A percentile compares a stretch with the other conserved stretches of the same genome.
Conservation (phyloP, 2,329 filamentous ascomycete genomes). For the Ilyonectria destructans region DNA sequence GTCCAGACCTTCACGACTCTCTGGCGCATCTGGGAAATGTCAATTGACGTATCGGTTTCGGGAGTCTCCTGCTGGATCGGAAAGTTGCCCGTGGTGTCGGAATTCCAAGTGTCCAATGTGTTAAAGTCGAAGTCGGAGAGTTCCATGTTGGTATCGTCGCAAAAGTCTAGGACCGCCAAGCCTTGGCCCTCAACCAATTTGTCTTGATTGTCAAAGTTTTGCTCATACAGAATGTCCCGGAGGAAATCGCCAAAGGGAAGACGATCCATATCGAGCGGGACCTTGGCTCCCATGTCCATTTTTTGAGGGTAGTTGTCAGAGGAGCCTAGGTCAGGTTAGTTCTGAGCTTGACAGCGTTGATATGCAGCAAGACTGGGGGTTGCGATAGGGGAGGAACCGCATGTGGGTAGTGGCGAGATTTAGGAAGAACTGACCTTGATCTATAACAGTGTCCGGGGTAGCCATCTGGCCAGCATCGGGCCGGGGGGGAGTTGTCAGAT, state of each 20-base stretch:
- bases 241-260: constrained; percentile 67
- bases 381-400: no score
- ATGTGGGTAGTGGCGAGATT: neutral
- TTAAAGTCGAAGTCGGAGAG: constrained; percentile 69
- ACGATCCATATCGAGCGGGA: constrained; percentile 51
- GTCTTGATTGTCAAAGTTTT: constrained; percentile 54
- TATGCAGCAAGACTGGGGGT: neutral
- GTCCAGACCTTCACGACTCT: constrained; percentile 66
- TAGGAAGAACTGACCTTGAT: constrained; percentile 29
- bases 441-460: constrained; percentile 43
- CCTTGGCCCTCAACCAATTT: constrained; percentile 59
- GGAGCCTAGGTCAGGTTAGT: constrained; percentile 26
- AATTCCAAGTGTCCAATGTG: constrained; percentile 66
- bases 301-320: constrained; percentile 34
- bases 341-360: neutral
- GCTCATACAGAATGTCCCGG: constrained; percentile 67
- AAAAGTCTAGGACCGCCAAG: constrained; percentile 66
- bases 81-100: constrained; percentile 54
- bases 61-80: constrained; percentile 43
- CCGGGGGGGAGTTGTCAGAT: constrained; percentile 35
- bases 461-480: constrained; percentile 38
- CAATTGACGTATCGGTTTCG: constrained; percentile 57
- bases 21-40: constrained; percentile 64
- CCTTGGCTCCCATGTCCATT: constrained; percentile 36
- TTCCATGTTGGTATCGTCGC: constrained; percentile 65